Evolutionary conservation across 208 protist genomes (phyloP).

Genomic region (Acanthamoeba rhysodes): DNA sequence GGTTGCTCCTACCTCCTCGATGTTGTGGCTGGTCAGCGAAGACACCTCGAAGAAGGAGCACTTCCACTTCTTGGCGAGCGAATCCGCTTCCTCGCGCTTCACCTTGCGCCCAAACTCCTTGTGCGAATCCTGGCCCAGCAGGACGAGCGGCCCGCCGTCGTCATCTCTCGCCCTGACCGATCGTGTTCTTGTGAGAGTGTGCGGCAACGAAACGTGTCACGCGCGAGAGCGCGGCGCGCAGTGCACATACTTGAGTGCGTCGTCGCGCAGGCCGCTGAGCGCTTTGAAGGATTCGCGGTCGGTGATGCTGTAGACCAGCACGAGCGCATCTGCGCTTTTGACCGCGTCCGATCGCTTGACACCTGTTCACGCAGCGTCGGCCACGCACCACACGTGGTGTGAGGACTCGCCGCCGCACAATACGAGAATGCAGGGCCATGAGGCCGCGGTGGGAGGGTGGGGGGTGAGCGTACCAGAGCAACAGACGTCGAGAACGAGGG

Average conservation of each 20-base stretch:
- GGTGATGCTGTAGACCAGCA: slow-evolving; percentile 15
- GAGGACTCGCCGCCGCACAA: not conserved
- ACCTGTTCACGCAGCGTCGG: not conserved
- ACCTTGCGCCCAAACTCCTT: slow-evolving; percentile 25
- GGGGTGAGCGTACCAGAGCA: not conserved
- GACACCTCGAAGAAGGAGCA: slow-evolving; percentile 49
- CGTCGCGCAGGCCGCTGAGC: not conserved
- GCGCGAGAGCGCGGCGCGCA: too few relatives aligned
- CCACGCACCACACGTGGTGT: not conserved
- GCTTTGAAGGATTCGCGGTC: not conserved
- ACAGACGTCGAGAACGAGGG: not conserved
- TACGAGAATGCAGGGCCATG: not conserved
- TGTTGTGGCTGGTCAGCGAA: slow-evolving; percentile 13
- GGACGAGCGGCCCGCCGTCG: not conserved
- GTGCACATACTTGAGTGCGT: not conserved
- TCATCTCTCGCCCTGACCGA: not conserved
- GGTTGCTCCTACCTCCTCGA: not conserved
- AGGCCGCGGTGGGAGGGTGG: not conserved
- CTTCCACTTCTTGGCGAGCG: slow-evolving; percentile 57
- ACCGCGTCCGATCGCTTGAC: not conserved
- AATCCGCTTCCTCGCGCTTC: slow-evolving; percentile 12
- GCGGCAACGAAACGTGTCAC: not conserved
- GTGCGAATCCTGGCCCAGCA: not conserved
- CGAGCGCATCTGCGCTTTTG: not conserved
- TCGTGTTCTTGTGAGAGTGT: not conserved